These are phyloP conservation scores for Erysimum cheiri DNA, from an alignment of 441 rosid species.

Conservation along the genomic window DNA sequence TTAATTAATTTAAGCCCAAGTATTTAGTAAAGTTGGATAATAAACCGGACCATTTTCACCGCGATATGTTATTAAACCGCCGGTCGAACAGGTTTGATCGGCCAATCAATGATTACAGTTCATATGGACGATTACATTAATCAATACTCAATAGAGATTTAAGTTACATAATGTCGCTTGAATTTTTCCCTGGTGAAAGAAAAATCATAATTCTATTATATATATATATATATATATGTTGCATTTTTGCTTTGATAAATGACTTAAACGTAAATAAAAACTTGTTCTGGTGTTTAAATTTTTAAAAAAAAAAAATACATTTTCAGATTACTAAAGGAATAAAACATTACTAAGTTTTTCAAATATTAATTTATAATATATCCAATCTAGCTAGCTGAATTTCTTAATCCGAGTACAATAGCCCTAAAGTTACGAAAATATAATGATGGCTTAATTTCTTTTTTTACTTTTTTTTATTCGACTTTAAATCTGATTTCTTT, in stretches of 20 bases:
- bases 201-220: background rate
- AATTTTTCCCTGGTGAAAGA: background rate
- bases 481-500: conserved; percentile 40
- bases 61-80: conserved; percentile 1
- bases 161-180: background rate
- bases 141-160: background rate
- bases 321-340: background rate
- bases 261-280: background rate
- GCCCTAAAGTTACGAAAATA: conserved; percentile 35
- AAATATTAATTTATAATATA: conserved; percentile 7
- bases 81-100: background rate
- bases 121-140: background rate
- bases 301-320: no score
- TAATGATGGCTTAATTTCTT: conserved; percentile 29
- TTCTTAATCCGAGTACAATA: conserved; percentile 14
- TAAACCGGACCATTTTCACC: background rate
- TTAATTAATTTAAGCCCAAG: background rate
- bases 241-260: background rate
- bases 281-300: no score
- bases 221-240: background rate
- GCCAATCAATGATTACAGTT: conserved; percentile 1
- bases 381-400: conserved; percentile 19
- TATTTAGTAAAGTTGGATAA: conserved; percentile 7
- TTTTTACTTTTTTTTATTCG: conserved; percentile 26
- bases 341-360: conserved; percentile 2